These are phyloP conservation scores for Gossypium arboreum DNA, from an alignment of 345 rosid genomes.

Conservation along the genomic window DNA sequence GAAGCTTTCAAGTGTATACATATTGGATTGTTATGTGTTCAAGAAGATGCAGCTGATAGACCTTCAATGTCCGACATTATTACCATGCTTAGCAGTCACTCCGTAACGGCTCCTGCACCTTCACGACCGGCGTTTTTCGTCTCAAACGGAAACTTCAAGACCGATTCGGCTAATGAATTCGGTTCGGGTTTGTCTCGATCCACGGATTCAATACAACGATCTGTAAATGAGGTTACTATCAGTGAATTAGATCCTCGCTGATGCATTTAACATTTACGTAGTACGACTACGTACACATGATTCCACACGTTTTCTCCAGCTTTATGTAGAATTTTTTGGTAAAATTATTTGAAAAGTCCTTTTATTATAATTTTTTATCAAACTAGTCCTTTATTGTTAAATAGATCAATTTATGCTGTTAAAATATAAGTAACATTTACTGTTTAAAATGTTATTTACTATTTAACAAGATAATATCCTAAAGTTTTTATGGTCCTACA, in stretches of 20 bases:
- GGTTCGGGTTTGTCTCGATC: slow-evolving; percentile 9
- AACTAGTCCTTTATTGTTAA: too few species aligned
- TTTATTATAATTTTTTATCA: too few species aligned
- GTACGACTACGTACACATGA: too few species aligned
- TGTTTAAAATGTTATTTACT: too few species aligned
- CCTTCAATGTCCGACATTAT: slow-evolving; percentile 42
- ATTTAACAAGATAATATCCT: too few species aligned
- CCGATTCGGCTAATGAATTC: slow-evolving; percentile 7
- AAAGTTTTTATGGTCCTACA: too few species aligned
- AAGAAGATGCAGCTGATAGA: slow-evolving; percentile 37
- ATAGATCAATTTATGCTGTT: too few species aligned
- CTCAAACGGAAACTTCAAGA: not conserved
- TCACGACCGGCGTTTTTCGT: slow-evolving; percentile 37
- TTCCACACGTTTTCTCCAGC: too few species aligned
- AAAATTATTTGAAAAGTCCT: too few species aligned
- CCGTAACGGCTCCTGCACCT: slow-evolving; percentile 30
- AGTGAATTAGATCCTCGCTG: slow-evolving; percentile 37
- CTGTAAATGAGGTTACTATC: slow-evolving; percentile 37
- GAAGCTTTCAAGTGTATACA: slow-evolving; percentile 48
- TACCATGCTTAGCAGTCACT: slow-evolving; percentile 43
- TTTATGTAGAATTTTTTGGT: too few species aligned
- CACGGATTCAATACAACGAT: slow-evolving; percentile 16
- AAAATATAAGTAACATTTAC: too few species aligned
- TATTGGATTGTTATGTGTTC: slow-evolving; percentile 49
- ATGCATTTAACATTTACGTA: not conserved